Percentiles rank a stretch among this genome's conserved stretches.
phyloP scores from a whole-genome alignment of 2,329 filamentous ascomycete species.

The Penicillium digitatum region DNA sequence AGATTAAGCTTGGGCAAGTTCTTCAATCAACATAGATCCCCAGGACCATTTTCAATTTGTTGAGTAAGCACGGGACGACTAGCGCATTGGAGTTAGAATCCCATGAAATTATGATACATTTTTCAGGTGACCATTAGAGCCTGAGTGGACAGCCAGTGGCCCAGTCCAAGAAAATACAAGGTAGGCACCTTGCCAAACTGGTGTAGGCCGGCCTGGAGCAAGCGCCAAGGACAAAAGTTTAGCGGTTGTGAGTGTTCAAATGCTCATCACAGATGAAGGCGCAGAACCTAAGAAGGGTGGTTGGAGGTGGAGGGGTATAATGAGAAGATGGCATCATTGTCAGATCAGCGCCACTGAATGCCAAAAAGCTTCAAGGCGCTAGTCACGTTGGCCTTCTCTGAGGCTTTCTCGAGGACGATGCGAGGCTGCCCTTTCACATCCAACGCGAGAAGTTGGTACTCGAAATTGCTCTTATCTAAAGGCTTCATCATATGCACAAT shows the following conservation, averaged over 20 bases:
- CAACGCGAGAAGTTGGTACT: conserved; percentile 75
- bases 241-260: background rate
- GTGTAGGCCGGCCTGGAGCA: background rate
- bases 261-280: background rate
- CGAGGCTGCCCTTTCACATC: conserved; percentile 66
- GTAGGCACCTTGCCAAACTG: background rate
- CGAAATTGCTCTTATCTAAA: conserved; percentile 61
- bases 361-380: conserved; percentile 50
- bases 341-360: conserved; percentile 43
- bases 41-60: background rate
- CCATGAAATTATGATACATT: conserved; percentile 19
- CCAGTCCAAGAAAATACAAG: conserved; percentile 14
- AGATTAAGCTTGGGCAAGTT: background rate
- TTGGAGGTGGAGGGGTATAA: background rate
- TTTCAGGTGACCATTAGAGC: conserved; percentile 5
- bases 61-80: background rate
- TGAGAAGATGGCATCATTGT: background rate
- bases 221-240: background rate
- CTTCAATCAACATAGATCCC: background rate
- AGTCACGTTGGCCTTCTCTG: conserved; percentile 39
- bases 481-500: conserved; percentile 72
- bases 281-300: background rate
- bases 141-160: background rate
- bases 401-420: conserved; percentile 45
- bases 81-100: background rate